Evolutionary conservation across 2,329 filamentous ascomycete genomes (phyloP), one percentile per base, ranked within the genome.

Genomic region (Fusarium albidum): DNA sequence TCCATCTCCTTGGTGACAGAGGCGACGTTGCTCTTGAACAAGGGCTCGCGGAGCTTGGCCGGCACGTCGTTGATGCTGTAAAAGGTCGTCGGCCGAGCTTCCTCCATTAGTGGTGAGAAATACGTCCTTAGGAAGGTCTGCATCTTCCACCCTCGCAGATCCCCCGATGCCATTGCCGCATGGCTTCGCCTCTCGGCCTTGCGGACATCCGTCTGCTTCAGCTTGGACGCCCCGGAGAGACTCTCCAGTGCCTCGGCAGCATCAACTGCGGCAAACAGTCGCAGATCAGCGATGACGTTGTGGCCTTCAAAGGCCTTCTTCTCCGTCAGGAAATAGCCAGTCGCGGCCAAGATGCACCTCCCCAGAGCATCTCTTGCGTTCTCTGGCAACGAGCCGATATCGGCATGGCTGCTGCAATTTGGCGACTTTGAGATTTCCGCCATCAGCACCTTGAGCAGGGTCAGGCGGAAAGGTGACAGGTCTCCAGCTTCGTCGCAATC

Each of bases 121-220:
- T 75, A 69, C 5, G 65, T 74, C 6, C 70, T 70, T 9, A 82
- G 60, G 47, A 82, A 78, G 4, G 70, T 74, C 47, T 76, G 73
- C 25, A 80, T 59, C 56, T 75, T 76, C 79, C 80, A 82, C 6
- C 77, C 79, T 26, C 69, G 66, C 12, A 77, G 27, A 25, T 75
- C 69, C 1, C 74, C 75, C 5, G 64, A 54, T 6, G 64, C 38
- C 64, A 78, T 73, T 1, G 70, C 68, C 17, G 69, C 49, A 26
- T 61, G 63, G 41, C 71, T 74, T 39, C 68, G 59, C 50, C 72
- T 71, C 42, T 75, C 74, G 6, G 78, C 65, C 41, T 72, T 73
- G 21, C 68, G 67, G 11, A 71, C 46, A 9, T 71, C 61, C 3
- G 71, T 68, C 13, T 71, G 52, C 48, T 73, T 73, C 31, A 70